Conservation (phyloP, 768 basidiomycete genomes). For the Trametes meyenii region DNA sequence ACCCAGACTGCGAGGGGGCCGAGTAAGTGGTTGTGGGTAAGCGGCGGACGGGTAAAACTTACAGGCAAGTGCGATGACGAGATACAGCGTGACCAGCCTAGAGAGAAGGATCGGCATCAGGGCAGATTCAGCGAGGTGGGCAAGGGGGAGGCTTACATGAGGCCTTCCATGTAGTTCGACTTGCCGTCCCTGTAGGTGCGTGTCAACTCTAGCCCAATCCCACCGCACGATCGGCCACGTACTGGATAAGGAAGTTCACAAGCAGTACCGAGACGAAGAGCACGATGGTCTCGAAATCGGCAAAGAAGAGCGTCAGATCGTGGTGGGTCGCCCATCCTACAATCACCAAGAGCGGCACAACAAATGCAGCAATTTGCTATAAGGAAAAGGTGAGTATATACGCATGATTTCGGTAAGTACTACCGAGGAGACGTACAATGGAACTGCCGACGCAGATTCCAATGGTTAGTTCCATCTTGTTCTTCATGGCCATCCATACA, state of each 20-base stretch:
- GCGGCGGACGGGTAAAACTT: constrained; percentile 34
- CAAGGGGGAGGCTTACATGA: constrained; percentile 53
- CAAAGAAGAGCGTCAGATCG: constrained; percentile 80
- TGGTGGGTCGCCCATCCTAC: constrained; percentile 83
- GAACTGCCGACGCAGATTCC: constrained; percentile 81
- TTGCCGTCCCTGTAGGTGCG: constrained; percentile 63
- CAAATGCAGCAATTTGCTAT: constrained; percentile 85
- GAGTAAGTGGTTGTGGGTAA: constrained; percentile 7
- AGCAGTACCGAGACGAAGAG: constrained; percentile 89
- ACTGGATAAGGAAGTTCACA: constrained; percentile 66
- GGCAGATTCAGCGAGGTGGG: constrained; percentile 2
- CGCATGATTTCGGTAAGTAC: background rate
- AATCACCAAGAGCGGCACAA: constrained; percentile 85
- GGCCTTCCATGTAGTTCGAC: constrained; percentile 91
- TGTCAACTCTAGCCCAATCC: background rate
- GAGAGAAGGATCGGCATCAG: constrained; percentile 9
- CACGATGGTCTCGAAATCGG: constrained; percentile 85
- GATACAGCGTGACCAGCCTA: constrained; percentile 61
- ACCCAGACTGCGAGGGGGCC: constrained; percentile 43
- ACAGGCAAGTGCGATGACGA: constrained; percentile 83
- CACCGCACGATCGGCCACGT: background rate
- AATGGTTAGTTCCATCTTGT: constrained; percentile 74
- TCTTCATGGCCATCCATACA: constrained; percentile 88
- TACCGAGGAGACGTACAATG: constrained; percentile 53
- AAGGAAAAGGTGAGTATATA: background rate